These are phyloP conservation scores for Rubroboletus pulcherrimus DNA, from an alignment of 768 basidiomycete species.

Conservation along the genomic window DNA sequence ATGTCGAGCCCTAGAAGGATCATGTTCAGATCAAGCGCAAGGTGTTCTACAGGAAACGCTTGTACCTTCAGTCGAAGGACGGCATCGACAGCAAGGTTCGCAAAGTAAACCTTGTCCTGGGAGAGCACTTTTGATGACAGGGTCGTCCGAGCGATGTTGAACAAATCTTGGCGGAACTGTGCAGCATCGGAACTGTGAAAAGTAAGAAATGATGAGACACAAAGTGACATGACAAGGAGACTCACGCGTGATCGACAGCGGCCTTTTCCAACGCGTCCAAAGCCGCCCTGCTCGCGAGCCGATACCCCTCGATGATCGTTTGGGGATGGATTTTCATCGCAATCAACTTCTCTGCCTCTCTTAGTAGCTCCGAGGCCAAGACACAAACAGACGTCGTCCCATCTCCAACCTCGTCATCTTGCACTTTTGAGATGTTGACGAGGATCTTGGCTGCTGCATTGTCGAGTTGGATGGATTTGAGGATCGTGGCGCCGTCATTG, in stretches of 20 bases:
- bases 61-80: conserved; percentile 84
- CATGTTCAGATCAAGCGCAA: neutral
- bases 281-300: conserved; percentile 85
- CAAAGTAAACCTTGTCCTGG: conserved; percentile 97
- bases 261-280: conserved; percentile 78
- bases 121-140: conserved; percentile 93
- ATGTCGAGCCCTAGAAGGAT: conserved; percentile 76
- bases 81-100: conserved; percentile 95
- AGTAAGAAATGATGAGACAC: neutral
- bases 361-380: conserved; percentile 81
- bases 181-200: conserved; percentile 58
- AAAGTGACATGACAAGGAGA: conserved; percentile 10
- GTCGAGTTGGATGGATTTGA: conserved; percentile 96
- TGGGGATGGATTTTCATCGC: conserved; percentile 94
- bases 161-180: conserved; percentile 82
- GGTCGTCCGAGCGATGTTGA: conserved; percentile 96
- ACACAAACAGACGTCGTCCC: conserved; percentile 92
- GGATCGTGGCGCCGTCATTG: conserved; percentile 97
- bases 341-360: conserved; percentile 95
- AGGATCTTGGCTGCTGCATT: conserved; percentile 99
- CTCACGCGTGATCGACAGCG: conserved; percentile 81
- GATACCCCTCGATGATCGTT: conserved; percentile 95
- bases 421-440: conserved; percentile 99
- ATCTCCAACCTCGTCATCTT: conserved; percentile 98
- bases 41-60: neutral